Percentiles rank a stretch among this genome's conserved stretches.
Conservation (phyloP, 2,329 filamentous ascomycete genomes). For the Aspergillus sp. region DNA sequence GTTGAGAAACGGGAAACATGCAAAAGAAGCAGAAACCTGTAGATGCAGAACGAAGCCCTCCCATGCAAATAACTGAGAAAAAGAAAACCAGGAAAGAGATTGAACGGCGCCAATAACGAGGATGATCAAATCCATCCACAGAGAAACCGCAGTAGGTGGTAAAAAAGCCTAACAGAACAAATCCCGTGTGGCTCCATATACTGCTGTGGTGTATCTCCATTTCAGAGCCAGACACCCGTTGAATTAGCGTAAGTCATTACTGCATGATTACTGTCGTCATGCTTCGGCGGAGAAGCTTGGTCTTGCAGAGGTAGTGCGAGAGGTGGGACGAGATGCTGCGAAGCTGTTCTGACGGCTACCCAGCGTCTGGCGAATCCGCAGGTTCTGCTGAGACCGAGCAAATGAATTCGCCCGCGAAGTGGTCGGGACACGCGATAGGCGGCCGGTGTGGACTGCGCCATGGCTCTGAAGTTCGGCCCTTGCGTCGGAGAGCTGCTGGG, state of each 20-base stretch:
- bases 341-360: slow-evolving; percentile 42
- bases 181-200: background rate
- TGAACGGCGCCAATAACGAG: background rate
- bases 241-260: slow-evolving; percentile 11
- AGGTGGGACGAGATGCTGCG: slow-evolving; percentile 38
- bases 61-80: background rate
- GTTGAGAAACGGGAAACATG: background rate
- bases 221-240: background rate
- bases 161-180: background rate
- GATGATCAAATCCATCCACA: background rate
- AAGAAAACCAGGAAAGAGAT: background rate
- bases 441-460: slow-evolving; percentile 26
- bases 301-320: slow-evolving; percentile 36
- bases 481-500: slow-evolving; percentile 62
- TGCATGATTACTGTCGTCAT: background rate
- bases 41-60: slow-evolving; percentile 5
- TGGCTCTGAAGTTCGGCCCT: slow-evolving; percentile 37
- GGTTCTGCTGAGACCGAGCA: slow-evolving; percentile 44
- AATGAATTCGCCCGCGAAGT: slow-evolving; percentile 43
- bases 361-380: slow-evolving; percentile 40
- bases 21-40: slow-evolving; percentile 7
- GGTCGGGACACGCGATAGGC: slow-evolving; percentile 40
- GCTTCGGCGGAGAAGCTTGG: slow-evolving; percentile 27
- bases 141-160: background rate
- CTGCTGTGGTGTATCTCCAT: background rate